A percentile compares a stretch with the other conserved stretches of the same genome.
phyloP scores from a whole-genome alignment of 768 basidiomycete species.

The Coprinopsis cinerea region DNA sequence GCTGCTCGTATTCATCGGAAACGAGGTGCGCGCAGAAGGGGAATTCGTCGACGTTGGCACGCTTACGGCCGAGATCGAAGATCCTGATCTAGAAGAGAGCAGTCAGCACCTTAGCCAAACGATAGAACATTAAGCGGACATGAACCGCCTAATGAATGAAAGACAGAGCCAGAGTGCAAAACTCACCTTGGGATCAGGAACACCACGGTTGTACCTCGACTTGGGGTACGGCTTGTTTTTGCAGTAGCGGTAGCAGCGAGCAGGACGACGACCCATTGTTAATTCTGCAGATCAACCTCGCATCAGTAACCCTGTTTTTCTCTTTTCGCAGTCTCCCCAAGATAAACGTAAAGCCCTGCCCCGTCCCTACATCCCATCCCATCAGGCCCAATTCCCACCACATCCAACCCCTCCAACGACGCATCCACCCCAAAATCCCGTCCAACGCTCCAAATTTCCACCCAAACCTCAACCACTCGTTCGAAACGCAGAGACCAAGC shows the following conservation, averaged over 20 bases:
- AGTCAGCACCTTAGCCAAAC: background rate
- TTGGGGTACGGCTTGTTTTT: conserved; percentile 99
- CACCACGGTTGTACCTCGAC: conserved; percentile 96
- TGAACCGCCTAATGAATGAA: background rate
- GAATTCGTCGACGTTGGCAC: conserved; percentile 95
- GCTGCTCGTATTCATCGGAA: conserved; percentile 96
- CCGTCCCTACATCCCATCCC: too few relatives aligned
- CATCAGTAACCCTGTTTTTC: too few relatives aligned
- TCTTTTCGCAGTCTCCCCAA: too few relatives aligned
- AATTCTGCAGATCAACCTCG: conserved; percentile 14
- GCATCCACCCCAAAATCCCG: conserved; percentile 12
- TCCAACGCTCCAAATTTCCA: background rate
- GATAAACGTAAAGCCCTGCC: too few relatives aligned
- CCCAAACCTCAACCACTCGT: background rate
- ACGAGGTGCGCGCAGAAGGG: conserved; percentile 96
- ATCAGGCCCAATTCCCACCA: background rate
- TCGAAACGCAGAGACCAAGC: background rate
- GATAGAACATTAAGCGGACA: background rate
- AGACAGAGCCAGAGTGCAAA: too few relatives aligned
- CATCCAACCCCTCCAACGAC: background rate
- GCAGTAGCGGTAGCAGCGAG: conserved; percentile 98
- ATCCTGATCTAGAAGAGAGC: conserved; percentile 77
- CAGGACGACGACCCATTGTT: conserved; percentile 94
- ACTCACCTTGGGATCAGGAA: conserved; percentile 86
- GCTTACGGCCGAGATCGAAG: conserved; percentile 94